Conservation (phyloP, 2,329 filamentous ascomycete genomes). For the Alternaria solani region DNA sequence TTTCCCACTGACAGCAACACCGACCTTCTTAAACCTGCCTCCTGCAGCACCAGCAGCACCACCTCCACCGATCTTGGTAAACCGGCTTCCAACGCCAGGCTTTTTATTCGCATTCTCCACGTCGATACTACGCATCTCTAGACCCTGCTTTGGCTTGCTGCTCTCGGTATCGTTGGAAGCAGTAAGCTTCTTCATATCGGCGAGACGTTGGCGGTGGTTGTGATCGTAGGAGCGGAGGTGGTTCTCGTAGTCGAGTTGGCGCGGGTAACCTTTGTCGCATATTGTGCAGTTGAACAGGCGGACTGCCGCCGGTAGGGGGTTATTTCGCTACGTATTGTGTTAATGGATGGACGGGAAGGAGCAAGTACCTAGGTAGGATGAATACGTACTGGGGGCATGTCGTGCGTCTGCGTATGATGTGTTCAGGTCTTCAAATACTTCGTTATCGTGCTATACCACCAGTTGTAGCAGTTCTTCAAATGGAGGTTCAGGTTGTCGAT, state of each 20-base stretch:
- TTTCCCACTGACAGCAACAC: slow-evolving; percentile 47
- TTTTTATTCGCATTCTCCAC: slow-evolving; percentile 29
- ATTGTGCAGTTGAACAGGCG: slow-evolving; percentile 64
- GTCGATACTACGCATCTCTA: slow-evolving; percentile 39
- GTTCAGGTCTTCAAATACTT: not conserved
- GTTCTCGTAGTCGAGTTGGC: slow-evolving; percentile 95
- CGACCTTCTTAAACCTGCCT: slow-evolving; percentile 75
- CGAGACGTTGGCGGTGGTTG: slow-evolving; percentile 76
- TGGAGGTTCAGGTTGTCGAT: no score
- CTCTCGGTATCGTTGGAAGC: slow-evolving; percentile 38
- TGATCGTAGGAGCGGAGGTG: slow-evolving; percentile 96
- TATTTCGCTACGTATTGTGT: slow-evolving; percentile 47
- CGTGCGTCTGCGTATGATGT: not conserved
- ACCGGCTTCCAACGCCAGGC: slow-evolving; percentile 29
- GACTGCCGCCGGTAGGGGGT: slow-evolving; percentile 54
- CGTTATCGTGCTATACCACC: no score
- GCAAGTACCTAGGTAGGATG: not conserved
- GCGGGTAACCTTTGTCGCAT: slow-evolving; percentile 90
- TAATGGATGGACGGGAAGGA: slow-evolving; percentile 47
- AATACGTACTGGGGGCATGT: slow-evolving; percentile 29
- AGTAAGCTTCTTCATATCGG: slow-evolving; percentile 79
- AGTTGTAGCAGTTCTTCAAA: no score
- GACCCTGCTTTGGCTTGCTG: slow-evolving; percentile 27
- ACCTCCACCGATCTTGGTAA: slow-evolving; percentile 38
- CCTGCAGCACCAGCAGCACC: slow-evolving; percentile 23